Percentiles rank a stretch among this genome's conserved stretches.
phyloP scores from a whole-genome alignment of 2,329 filamentous ascomycete genomes.

The Epicoccum nigrum region DNA sequence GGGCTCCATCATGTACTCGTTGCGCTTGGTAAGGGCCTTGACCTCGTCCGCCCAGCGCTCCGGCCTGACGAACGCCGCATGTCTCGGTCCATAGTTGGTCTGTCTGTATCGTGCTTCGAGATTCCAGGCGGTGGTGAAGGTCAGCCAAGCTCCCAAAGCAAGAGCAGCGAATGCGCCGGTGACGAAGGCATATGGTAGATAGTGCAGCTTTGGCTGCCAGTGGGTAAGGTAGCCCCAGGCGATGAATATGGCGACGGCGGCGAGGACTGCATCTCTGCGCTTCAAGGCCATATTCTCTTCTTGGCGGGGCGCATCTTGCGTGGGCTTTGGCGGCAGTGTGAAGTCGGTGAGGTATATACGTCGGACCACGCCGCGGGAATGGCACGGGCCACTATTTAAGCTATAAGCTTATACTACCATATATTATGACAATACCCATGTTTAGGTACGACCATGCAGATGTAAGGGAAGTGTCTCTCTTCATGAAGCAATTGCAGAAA shows the following conservation, averaged over 20 bases:
- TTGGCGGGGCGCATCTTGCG: slow-evolving; percentile 47
- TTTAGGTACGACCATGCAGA: too few species aligned
- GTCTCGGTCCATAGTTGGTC: slow-evolving; percentile 49
- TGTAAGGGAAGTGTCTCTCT: too few species aligned
- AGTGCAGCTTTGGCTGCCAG: slow-evolving; percentile 83
- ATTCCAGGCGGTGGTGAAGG: slow-evolving; percentile 64
- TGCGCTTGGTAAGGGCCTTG: slow-evolving; percentile 67
- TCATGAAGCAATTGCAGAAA: too few species aligned
- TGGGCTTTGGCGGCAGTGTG: slow-evolving; percentile 12
- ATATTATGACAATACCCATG: too few species aligned
- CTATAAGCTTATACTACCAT: too few species aligned
- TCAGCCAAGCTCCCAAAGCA: slow-evolving; percentile 62
- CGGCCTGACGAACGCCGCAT: slow-evolving; percentile 65
- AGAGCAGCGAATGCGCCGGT: slow-evolving; percentile 66
- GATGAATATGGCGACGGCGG: slow-evolving; percentile 73
- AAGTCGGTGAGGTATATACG: slow-evolving; percentile 18
- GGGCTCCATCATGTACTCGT: slow-evolving; percentile 68
- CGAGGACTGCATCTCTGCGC: slow-evolving; percentile 70
- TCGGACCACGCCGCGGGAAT: slow-evolving; percentile 2
- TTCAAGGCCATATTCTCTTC: slow-evolving; percentile 71
- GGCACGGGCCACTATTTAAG: neutral
- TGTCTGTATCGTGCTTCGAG: slow-evolving; percentile 50
- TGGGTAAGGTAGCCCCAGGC: slow-evolving; percentile 86
- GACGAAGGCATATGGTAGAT: slow-evolving; percentile 82
- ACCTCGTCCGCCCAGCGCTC: slow-evolving; percentile 74